Evolutionary conservation across 208 protist genomes (phyloP), one percentile per base, ranked within the genome.

Genomic region (Blechomonas ayalai): DNA sequence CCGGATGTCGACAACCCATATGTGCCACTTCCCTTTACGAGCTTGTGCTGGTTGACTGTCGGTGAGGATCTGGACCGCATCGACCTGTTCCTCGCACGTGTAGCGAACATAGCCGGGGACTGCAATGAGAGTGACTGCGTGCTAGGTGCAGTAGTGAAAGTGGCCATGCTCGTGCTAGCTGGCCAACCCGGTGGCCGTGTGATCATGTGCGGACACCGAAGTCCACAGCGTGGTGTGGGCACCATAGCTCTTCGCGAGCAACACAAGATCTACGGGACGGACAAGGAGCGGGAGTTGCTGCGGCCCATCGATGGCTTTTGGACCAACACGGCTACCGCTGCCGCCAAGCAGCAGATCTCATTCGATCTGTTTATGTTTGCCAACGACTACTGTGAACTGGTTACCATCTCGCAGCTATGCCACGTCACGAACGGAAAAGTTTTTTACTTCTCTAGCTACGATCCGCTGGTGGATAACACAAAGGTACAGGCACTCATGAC

Each of bases 311-410:
- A 82, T 10, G 80, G 85, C 32, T 91, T 82, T 58, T 96, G 83
- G 83, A 78, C 69, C 22, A 66, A 62, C 23, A 87, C 76, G 19
- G 88, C 84, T 4, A 61, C 49, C 10, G 62, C 60, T 13, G 78
- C 66, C 32, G 84, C 86, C 8, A 76, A 73, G 60, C 61, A 82
- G 50, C 76, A 90, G 29, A 92, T 97, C 40, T 75, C 80, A 3
- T 78, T 92, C 41, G 92, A 97, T 50, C 56, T 95, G 19, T 86
- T 96, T 47, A 63, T 93, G 52, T 92, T 96, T 55, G 60, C 69
- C 10, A 35, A 56, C 36, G 63, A 73, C 12, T 92, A 86, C 59
- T 70, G 74, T 38, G 92, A 97, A 52, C 56, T 96, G 27, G 84
- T 82, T 23, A 93, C 92, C 15, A 25, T 96, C 39, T 85, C 78